Evolutionary conservation across 768 basidiomycete genomes (phyloP).

Genomic region (Gloeophyllum trabeum): DNA sequence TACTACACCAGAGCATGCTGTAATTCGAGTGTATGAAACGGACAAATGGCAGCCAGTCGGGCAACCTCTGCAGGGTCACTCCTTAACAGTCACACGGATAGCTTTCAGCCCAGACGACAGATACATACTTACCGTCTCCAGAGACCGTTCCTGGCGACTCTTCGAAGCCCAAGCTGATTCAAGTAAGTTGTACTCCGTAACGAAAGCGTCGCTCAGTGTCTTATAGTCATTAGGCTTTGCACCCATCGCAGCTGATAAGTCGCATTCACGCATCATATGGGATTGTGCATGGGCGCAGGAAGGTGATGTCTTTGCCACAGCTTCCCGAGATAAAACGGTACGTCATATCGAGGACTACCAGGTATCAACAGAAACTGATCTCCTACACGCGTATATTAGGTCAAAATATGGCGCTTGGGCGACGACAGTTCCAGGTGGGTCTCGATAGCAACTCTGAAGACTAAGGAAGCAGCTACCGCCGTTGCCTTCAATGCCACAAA

Average conservation of each 20-base stretch:
- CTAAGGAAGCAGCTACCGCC: constrained; percentile 73
- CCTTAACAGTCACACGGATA: constrained; percentile 82
- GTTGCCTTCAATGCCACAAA: constrained; percentile 46
- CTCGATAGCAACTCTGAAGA: constrained; percentile 48
- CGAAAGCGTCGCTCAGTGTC: too few relatives aligned
- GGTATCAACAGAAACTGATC: background rate
- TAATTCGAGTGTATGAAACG: constrained; percentile 74
- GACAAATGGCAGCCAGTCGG: constrained; percentile 61
- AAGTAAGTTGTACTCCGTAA: constrained; percentile 18
- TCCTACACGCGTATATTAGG: constrained; percentile 28
- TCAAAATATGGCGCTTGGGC: constrained; percentile 65
- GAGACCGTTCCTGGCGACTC: constrained; percentile 88
- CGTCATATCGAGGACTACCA: too few relatives aligned
- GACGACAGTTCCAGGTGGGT: constrained; percentile 37
- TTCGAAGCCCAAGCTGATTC: constrained; percentile 39
- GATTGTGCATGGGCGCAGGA: constrained; percentile 83
- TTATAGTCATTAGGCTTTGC: constrained; percentile 38
- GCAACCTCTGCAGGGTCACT: constrained; percentile 68
- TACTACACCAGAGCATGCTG: constrained; percentile 79
- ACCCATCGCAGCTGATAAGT: constrained; percentile 62
- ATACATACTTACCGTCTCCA: constrained; percentile 71
- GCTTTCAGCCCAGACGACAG: constrained; percentile 82
- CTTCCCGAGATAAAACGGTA: constrained; percentile 91
- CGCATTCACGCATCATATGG: constrained; percentile 92
- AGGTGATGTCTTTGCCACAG: constrained; percentile 79